A percentile compares a stretch with the other conserved stretches of the same genome.
phyloP scores from a whole-genome alignment of 257 asterid genomes.

The Nemophila menziesii region DNA sequence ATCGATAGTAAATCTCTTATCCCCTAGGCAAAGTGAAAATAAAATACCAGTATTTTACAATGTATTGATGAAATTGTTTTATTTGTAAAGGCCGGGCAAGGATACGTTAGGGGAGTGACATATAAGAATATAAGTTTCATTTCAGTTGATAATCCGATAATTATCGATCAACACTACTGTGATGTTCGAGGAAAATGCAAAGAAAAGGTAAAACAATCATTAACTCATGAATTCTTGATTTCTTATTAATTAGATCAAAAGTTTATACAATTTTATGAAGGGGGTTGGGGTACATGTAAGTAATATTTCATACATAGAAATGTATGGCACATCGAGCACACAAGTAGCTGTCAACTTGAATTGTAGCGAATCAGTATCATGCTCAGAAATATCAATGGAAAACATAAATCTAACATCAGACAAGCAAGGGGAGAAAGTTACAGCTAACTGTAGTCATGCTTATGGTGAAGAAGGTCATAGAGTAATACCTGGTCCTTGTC shows the following conservation, averaged over 20 bases:
- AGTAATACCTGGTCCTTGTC: conserved; percentile 42
- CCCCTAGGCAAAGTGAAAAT: too few species aligned
- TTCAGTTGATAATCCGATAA: conserved; percentile 40
- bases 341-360: conserved; percentile 41
- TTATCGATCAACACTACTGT: conserved; percentile 62
- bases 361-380: conserved; percentile 43
- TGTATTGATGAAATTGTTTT: too few species aligned
- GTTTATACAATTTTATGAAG: conserved; percentile 15
- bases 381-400: conserved; percentile 31
- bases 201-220: conserved; percentile 20
- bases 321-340: conserved; percentile 39
- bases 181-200: conserved; percentile 21
- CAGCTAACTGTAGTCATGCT: conserved; percentile 39
- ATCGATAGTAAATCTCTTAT: too few species aligned
- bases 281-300: conserved; percentile 48
- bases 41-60: too few species aligned
- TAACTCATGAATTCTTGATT: neutral
- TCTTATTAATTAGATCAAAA: neutral
- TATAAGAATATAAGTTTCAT: conserved; percentile 34
- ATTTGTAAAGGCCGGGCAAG: conserved; percentile 37
- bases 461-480: conserved; percentile 31
- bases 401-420: conserved; percentile 21
- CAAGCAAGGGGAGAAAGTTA: conserved; percentile 16
- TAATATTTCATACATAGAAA: conserved; percentile 22
- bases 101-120: conserved; percentile 28